Evolutionary conservation across 306 rosid species (phyloP).

Genomic region (Cucurbita maxima): DNA sequence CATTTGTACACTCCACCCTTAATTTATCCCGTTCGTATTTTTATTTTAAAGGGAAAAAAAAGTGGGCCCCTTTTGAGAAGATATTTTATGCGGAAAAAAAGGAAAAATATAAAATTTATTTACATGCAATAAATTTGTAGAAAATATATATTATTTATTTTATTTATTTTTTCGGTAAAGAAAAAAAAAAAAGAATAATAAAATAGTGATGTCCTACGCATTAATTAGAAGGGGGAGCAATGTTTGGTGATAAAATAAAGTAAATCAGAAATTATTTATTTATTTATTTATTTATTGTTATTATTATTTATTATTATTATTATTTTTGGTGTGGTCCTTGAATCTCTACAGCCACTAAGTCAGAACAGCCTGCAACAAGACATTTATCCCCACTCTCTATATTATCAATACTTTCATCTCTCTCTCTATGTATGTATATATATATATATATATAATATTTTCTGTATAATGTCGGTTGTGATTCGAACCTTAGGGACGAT

Average conservation of each 20-base stretch:
- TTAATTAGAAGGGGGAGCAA: not conserved
- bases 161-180: not conserved
- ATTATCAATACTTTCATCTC: not conserved
- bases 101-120: not conserved
- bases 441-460: too few relatives aligned
- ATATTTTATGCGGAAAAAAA: too few relatives aligned
- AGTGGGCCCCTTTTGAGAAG: too few relatives aligned
- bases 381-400: not conserved
- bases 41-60: too few relatives aligned
- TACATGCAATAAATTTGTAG: not conserved
- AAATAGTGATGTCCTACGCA: not conserved
- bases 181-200: not conserved
- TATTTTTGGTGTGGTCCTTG: not conserved
- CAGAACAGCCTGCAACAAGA: not conserved
- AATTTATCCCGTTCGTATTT: too few relatives aligned
- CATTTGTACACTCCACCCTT: too few relatives aligned
- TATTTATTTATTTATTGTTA: not conserved
- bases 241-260: slow-evolving; percentile 1
- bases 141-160: not conserved
- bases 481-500: not conserved
- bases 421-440: not conserved
- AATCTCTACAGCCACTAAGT: not conserved
- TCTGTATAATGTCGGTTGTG: too few relatives aligned
- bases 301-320: not conserved
- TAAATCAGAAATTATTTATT: not conserved